Conservation (phyloP, 768 basidiomycete species). For the Obba rivulosa region DNA sequence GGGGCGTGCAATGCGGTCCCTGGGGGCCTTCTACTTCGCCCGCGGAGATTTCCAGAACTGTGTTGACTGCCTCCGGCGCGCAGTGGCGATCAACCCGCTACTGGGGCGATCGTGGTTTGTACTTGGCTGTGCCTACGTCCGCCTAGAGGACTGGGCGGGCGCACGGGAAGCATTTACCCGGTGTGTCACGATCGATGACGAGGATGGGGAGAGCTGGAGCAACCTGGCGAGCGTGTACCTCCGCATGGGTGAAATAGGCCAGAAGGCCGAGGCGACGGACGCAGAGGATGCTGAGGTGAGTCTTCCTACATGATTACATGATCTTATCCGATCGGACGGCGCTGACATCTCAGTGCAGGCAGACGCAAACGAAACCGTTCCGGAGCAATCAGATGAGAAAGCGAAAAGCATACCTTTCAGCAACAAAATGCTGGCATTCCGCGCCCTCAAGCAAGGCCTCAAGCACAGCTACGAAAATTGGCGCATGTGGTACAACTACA, state of each 20-base stretch:
- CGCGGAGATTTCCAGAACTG: slow-evolving; percentile 58
- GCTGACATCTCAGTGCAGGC: slow-evolving; percentile 4
- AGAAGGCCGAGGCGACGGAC: slow-evolving; percentile 23
- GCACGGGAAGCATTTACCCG: slow-evolving; percentile 80
- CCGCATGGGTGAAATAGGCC: slow-evolving; percentile 53
- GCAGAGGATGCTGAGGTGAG: slow-evolving; percentile 24
- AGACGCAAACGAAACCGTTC: slow-evolving; percentile 4
- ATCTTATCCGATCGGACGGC: no score
- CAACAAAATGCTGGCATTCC: slow-evolving; percentile 86
- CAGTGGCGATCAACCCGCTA: slow-evolving; percentile 86
- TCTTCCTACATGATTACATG: background rate
- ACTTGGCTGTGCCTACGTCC: slow-evolving; percentile 86
- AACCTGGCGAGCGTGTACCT: slow-evolving; percentile 95
- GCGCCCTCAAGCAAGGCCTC: slow-evolving; percentile 87
- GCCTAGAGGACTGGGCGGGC: slow-evolving; percentile 78
- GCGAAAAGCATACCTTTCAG: slow-evolving; percentile 45
- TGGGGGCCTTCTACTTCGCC: slow-evolving; percentile 81
- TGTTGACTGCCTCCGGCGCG: slow-evolving; percentile 59
- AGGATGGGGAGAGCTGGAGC: slow-evolving; percentile 98
- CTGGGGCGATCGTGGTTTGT: slow-evolving; percentile 91
- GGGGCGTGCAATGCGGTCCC: slow-evolving; percentile 84
- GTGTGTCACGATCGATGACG: slow-evolving; percentile 89
- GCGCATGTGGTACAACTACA: slow-evolving; percentile 99
- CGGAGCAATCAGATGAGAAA: slow-evolving; percentile 8
- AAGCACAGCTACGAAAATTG: slow-evolving; percentile 84